A percentile compares a stretch with the other conserved stretches of the same genome.
These are phyloP conservation scores for Alternaria longipes DNA, from an alignment of 2,329 filamentous ascomycete genomes.

Conservation along the genomic window DNA sequence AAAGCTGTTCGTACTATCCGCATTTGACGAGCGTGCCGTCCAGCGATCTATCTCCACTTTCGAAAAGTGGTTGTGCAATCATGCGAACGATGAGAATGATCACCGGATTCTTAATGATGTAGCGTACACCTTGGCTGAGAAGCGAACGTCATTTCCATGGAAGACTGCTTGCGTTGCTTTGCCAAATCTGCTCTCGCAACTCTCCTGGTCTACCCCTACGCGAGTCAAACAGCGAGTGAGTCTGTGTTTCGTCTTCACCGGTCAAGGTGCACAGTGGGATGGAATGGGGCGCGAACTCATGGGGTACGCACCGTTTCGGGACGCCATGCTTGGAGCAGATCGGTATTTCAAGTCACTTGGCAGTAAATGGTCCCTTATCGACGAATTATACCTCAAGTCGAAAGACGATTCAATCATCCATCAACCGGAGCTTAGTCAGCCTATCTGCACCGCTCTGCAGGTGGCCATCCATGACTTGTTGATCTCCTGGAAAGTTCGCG, in stretches of 20 bases:
- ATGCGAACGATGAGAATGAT: background rate
- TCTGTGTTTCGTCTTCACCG: constrained; percentile 38
- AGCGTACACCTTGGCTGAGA: constrained; percentile 19
- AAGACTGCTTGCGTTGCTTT: constrained; percentile 9
- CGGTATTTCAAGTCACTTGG: constrained; percentile 22
- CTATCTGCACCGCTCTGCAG: constrained; percentile 32
- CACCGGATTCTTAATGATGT: constrained; percentile 11
- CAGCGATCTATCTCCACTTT: constrained; percentile 3
- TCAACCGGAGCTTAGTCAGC: constrained; percentile 29
- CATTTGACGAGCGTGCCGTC: constrained; percentile 19
- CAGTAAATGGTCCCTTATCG: constrained; percentile 24
- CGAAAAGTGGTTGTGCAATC: constrained; percentile 9
- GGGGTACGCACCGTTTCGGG: constrained; percentile 13
- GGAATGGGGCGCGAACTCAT: constrained; percentile 37
- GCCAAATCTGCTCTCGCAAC: background rate
- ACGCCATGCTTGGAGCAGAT: constrained; percentile 20
- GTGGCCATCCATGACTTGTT: constrained; percentile 33
- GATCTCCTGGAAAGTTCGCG: constrained; percentile 21
- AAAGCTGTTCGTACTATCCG: constrained; percentile 13
- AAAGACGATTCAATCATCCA: constrained; percentile 16
- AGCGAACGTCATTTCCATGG: constrained; percentile 21
- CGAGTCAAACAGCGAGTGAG: background rate
- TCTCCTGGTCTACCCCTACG: constrained; percentile 10
- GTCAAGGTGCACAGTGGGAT: constrained; percentile 44
- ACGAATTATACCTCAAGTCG: constrained; percentile 19